These are phyloP conservation scores for Dendrocalamus latiflorus DNA, from an alignment of 202 grass and related monocot genomes.

Conservation along the genomic window DNA sequence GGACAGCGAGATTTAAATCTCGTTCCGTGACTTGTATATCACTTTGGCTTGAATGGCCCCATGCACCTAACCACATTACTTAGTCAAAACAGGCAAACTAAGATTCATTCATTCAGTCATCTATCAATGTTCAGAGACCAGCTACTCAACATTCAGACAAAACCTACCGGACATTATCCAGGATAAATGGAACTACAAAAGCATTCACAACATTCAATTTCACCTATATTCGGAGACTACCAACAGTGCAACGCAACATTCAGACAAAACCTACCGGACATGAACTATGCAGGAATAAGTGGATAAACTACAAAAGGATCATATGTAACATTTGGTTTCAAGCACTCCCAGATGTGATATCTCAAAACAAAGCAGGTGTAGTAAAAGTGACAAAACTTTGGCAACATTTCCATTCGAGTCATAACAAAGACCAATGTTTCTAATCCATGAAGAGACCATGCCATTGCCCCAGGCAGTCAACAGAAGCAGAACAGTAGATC, in stretches of 20 bases:
- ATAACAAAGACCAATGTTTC: not conserved
- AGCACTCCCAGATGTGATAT: not conserved
- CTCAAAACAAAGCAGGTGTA: not conserved
- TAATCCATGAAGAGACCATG: not conserved
- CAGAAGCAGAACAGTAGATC: not conserved
- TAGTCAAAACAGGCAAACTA: no score
- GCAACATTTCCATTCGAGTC: not conserved
- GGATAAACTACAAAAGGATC: not conserved
- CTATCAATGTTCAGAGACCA: not conserved
- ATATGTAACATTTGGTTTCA: not conserved
- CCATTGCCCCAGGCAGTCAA: not conserved
- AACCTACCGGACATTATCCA: not conserved
- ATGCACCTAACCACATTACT: no score
- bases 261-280: not conserved
- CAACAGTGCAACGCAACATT: not conserved
- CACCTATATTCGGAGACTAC: not conserved
- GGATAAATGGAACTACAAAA: not conserved
- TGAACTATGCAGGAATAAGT: not conserved
- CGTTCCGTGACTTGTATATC: no score
- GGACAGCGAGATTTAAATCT: no score
- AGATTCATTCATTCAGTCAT: no score
- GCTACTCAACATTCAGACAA: not conserved
- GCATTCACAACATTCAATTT: not conserved
- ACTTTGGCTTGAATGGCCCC: no score
- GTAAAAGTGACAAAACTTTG: not conserved